A percentile compares a stretch with the other conserved stretches of the same genome.
Conservation (phyloP, 2,329 filamentous ascomycete species). For the Neodidymelliopsis sp. region DNA sequence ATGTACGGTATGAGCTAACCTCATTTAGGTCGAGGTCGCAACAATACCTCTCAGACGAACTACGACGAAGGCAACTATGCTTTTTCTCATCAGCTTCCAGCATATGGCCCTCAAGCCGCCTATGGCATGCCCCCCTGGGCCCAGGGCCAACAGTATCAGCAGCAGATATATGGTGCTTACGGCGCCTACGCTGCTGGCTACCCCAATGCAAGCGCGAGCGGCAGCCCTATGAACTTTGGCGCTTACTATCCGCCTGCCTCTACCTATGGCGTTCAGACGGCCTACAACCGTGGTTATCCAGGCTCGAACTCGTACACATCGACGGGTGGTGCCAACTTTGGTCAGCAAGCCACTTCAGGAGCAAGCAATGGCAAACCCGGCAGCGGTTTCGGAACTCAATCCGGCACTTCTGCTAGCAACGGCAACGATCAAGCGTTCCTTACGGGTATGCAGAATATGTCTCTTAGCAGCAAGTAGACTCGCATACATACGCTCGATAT, state of each 20-base stretch:
- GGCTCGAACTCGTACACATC: slow-evolving; percentile 22
- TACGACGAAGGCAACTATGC: slow-evolving; percentile 40
- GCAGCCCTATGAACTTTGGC: slow-evolving; percentile 44
- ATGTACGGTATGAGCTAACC: slow-evolving; percentile 15
- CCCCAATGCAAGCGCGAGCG: slow-evolving; percentile 32
- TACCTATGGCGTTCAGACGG: slow-evolving; percentile 31
- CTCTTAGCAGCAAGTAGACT: slow-evolving; percentile 29
- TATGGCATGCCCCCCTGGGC: slow-evolving; percentile 39
- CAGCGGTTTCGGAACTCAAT: background rate
- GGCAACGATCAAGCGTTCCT: slow-evolving; percentile 24
- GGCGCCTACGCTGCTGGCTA: slow-evolving; percentile 26
- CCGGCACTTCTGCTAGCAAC: slow-evolving; percentile 19
- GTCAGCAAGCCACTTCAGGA: slow-evolving; percentile 22
- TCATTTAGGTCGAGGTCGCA: slow-evolving; percentile 25
- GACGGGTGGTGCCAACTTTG: slow-evolving; percentile 25
- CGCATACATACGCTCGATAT: background rate
- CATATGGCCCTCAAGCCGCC: slow-evolving; percentile 30
- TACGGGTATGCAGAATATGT: slow-evolving; percentile 37
- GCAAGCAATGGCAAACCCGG: slow-evolving; percentile 2
- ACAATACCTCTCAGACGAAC: slow-evolving; percentile 26
- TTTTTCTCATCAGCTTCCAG: slow-evolving; percentile 43
- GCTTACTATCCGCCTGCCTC: slow-evolving; percentile 41
- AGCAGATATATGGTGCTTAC: slow-evolving; percentile 34
- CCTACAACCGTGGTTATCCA: slow-evolving; percentile 34
- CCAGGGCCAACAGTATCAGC: slow-evolving; percentile 30